Evolutionary conservation across 345 rosid species (phyloP).

Genomic region (Sisymbrium altissimum): DNA sequence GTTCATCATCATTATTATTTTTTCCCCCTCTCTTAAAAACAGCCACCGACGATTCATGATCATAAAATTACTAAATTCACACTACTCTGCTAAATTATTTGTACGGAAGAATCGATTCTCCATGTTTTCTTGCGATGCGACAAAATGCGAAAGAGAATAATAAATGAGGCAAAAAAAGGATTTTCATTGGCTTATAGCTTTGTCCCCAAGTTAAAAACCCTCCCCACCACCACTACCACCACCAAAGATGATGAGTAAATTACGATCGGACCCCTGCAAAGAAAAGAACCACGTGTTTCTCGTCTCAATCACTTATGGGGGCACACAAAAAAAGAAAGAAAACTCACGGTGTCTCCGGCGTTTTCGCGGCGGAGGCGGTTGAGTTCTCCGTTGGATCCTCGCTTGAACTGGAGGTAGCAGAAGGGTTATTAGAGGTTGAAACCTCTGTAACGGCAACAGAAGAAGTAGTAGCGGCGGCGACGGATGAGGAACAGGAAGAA

Average conservation of each 20-base stretch:
- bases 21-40: background rate
- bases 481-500: slow-evolving; percentile 18
- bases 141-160: background rate
- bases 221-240: background rate
- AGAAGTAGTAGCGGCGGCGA: background rate
- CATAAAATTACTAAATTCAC: slow-evolving; percentile 11
- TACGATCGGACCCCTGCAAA: slow-evolving; percentile 41
- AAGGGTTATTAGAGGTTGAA: slow-evolving; percentile 57
- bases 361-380: slow-evolving; percentile 58
- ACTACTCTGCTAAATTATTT: slow-evolving; percentile 3
- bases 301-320: background rate
- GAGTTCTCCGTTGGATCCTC: slow-evolving; percentile 82
- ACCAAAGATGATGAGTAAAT: slow-evolving; percentile 23
- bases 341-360: slow-evolving; percentile 91
- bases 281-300: slow-evolving; percentile 21
- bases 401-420: slow-evolving; percentile 76
- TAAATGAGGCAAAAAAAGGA: background rate
- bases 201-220: slow-evolving; percentile 11
- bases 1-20: slow-evolving; percentile 14
- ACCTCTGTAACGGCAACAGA: slow-evolving; percentile 28
- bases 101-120: slow-evolving; percentile 42
- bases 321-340: background rate
- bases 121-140: background rate
- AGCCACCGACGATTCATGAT: slow-evolving; percentile 29
- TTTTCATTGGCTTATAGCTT: background rate